These are phyloP conservation scores for Boletellus sp. DNA, from an alignment of 1,284 basidiomycete species.

Conservation along the genomic window DNA sequence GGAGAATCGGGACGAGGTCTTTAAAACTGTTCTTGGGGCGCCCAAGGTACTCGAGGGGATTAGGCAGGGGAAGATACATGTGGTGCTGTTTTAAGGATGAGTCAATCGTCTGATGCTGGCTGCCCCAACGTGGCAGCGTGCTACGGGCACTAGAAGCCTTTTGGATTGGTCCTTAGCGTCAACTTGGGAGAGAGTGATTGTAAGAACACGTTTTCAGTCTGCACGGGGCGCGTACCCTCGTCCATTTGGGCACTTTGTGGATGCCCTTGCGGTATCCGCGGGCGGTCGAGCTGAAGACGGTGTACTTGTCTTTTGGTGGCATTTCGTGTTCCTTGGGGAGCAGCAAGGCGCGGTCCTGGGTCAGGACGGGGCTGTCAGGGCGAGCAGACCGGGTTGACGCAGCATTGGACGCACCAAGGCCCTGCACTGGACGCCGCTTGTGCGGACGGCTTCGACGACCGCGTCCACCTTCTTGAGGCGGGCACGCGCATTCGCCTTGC, in stretches of 20 bases:
- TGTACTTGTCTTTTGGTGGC: slow-evolving; percentile 91
- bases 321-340: slow-evolving; percentile 89
- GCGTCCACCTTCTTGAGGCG: slow-evolving; percentile 90
- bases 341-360: slow-evolving; percentile 62
- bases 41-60: slow-evolving; percentile 59
- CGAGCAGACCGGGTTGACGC: background rate
- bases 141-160: slow-evolving; percentile 78
- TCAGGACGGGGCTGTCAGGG: background rate
- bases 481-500: slow-evolving; percentile 87
- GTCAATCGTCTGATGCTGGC: background rate
- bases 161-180: slow-evolving; percentile 82
- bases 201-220: slow-evolving; percentile 4
- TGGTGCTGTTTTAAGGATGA: slow-evolving; percentile 69
- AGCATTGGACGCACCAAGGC: slow-evolving; percentile 57
- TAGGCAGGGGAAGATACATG: slow-evolving; percentile 65
- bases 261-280: slow-evolving; percentile 88
- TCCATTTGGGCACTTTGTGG: slow-evolving; percentile 95
- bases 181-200: slow-evolving; percentile 50
- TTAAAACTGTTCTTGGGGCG: slow-evolving; percentile 65
- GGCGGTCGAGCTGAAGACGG: slow-evolving; percentile 74
- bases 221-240: slow-evolving; percentile 58
- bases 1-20: slow-evolving; percentile 78
- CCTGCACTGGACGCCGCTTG: slow-evolving; percentile 75
- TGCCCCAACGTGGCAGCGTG: slow-evolving; percentile 7
- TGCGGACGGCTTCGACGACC: slow-evolving; percentile 84